Conservation (phyloP, 441 rosid species). For the Euphorbia schlechtendalii region DNA sequence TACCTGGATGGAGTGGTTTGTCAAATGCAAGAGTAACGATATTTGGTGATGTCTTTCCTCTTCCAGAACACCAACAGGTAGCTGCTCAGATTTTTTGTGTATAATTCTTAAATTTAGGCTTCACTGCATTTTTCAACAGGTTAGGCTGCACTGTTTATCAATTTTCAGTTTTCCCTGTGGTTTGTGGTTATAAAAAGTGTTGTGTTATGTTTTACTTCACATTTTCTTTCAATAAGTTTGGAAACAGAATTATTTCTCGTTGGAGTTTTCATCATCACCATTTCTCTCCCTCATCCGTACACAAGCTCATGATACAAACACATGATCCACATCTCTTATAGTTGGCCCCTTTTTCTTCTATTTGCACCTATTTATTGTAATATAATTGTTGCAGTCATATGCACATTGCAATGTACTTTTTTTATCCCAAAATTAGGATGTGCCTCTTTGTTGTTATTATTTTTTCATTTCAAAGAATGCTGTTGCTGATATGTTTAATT, state of each 20-base stretch:
- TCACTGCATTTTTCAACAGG: not conserved
- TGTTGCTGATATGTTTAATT: not conserved
- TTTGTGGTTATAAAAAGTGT: not conserved
- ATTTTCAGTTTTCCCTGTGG: not conserved
- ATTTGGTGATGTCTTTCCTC: slow-evolving; percentile 91
- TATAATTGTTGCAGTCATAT: not conserved
- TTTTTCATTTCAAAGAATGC: not conserved
- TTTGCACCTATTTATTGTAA: not conserved
- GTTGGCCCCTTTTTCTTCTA: not conserved
- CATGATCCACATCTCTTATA: not conserved
- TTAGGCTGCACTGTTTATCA: not conserved
- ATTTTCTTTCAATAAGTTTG: not conserved
- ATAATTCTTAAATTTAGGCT: not conserved
- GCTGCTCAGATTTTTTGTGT: slow-evolving; percentile 2
- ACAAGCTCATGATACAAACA: not conserved
- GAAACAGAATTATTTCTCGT: not conserved
- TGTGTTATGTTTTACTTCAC: not conserved
- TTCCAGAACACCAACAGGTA: slow-evolving; percentile 84
- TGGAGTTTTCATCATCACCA: not conserved
- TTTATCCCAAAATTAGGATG: slow-evolving; percentile 5
- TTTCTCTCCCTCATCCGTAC: not conserved
- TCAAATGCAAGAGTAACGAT: slow-evolving; percentile 96
- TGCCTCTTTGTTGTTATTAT: slow-evolving; percentile 1
- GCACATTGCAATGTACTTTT: not conserved
- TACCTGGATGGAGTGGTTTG: slow-evolving; percentile 97